These are phyloP conservation scores for Udeniomyces megalosporus DNA, from an alignment of 768 basidiomycete species.

Conservation along the genomic window DNA sequence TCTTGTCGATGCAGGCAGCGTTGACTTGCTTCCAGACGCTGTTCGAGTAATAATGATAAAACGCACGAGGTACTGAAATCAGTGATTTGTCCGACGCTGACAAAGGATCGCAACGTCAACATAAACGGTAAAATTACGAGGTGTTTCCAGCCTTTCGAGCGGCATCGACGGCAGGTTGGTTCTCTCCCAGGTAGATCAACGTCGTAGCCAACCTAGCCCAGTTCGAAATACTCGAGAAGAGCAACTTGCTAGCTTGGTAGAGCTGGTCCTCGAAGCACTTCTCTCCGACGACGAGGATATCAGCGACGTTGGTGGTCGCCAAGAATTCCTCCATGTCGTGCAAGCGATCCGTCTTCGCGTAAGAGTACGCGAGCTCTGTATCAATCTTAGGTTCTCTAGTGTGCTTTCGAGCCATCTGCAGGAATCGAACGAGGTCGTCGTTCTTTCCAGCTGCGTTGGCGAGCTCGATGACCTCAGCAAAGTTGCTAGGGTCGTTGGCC, in stretches of 20 bases:
- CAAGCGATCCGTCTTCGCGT: constrained; percentile 73
- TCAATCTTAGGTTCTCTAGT: constrained; percentile 95
- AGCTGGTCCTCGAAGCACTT: constrained; percentile 98
- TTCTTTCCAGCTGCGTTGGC: constrained; percentile 78
- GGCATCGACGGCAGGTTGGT: constrained; percentile 94
- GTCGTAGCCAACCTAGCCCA: constrained; percentile 98
- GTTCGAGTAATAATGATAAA: neutral
- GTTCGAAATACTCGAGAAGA: constrained; percentile 95
- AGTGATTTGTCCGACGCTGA: too few species aligned
- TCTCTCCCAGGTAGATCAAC: constrained; percentile 93
- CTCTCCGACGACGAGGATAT: constrained; percentile 90
- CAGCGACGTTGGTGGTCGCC: constrained; percentile 94
- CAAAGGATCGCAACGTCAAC: too few species aligned
- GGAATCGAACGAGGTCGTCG: constrained; percentile 83
- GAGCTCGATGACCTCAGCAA: constrained; percentile 87
- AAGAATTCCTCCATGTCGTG: constrained; percentile 99
- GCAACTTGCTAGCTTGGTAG: constrained; percentile 87
- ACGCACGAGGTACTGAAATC: neutral
- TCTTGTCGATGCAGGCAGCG: constrained; percentile 92
- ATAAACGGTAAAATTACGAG: constrained; percentile 39
- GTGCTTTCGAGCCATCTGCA: constrained; percentile 97
- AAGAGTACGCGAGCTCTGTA: constrained; percentile 93
- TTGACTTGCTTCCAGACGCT: constrained; percentile 99
- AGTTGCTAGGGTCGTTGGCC: constrained; percentile 88
- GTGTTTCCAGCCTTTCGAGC: constrained; percentile 99